Conservation (phyloP, 257 asterid genomes). For the Primulina tabacum region DNA sequence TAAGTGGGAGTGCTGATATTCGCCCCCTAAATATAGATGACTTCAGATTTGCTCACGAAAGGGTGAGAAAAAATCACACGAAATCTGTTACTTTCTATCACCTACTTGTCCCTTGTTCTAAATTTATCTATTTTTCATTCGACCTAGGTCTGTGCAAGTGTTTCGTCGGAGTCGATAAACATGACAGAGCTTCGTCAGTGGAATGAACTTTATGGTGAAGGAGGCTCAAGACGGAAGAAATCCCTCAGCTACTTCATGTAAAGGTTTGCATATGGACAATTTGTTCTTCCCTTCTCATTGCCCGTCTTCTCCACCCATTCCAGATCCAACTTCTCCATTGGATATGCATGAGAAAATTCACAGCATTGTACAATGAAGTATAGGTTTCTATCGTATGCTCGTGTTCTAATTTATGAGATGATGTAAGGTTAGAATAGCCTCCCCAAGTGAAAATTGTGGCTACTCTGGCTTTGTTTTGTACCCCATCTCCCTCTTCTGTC, state of each 20-base stretch:
- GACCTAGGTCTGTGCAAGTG: slow-evolving; percentile 54
- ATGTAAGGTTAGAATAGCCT: background rate
- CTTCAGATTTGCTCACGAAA: slow-evolving; percentile 19
- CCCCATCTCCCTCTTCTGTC: slow-evolving; percentile 5
- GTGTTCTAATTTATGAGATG: slow-evolving; percentile 13
- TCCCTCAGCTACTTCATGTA: slow-evolving; percentile 55
- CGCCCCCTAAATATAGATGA: slow-evolving; percentile 29
- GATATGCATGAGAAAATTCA: background rate
- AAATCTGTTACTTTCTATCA: background rate
- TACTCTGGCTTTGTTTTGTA: background rate
- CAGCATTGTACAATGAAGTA: background rate
- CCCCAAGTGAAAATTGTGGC: background rate
- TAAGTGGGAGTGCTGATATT: background rate
- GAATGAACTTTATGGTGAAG: slow-evolving; percentile 57
- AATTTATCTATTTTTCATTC: background rate
- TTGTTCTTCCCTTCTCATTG: background rate
- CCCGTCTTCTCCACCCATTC: background rate
- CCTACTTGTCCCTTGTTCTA: background rate
- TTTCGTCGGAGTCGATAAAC: slow-evolving; percentile 50
- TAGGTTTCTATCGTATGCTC: background rate
- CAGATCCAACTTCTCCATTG: background rate
- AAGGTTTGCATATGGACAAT: slow-evolving; percentile 20
- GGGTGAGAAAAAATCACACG: slow-evolving; percentile 11
- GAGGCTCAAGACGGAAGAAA: slow-evolving; percentile 50
- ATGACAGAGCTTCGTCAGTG: slow-evolving; percentile 56